Conservation (phyloP, 805 yeast genomes). For the Starmerella cellae region DNA sequence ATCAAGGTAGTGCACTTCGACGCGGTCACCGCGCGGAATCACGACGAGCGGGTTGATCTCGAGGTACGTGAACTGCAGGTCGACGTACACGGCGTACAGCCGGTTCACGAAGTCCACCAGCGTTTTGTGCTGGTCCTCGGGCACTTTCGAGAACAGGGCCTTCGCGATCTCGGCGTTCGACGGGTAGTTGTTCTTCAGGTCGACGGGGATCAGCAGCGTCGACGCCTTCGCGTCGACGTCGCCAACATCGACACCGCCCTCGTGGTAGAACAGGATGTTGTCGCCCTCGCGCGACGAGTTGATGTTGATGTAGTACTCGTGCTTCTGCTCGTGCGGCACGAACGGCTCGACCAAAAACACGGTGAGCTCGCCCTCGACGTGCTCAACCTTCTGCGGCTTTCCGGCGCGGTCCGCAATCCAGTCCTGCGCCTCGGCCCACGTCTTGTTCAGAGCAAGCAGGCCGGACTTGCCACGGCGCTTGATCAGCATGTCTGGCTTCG, state of each 20-base stretch:
- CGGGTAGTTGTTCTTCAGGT: conserved; percentile 31
- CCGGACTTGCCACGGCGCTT: conserved; percentile 37
- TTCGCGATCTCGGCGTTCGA: conserved; percentile 27
- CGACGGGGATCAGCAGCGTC: conserved; percentile 33
- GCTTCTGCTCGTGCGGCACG: conserved; percentile 35
- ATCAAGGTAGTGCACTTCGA: conserved; percentile 35
- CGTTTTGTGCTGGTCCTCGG: conserved; percentile 31
- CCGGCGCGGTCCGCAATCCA: conserved; percentile 36
- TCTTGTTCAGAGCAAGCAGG: conserved; percentile 32
- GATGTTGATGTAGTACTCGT: conserved; percentile 37
- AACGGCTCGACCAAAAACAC: conserved; percentile 37
- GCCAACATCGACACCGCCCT: conserved; percentile 38
- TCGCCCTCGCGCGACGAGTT: conserved; percentile 38
- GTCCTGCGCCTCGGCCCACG: conserved; percentile 34
- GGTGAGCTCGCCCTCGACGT: conserved; percentile 30
- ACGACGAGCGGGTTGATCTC: conserved; percentile 38
- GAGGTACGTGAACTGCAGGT: conserved; percentile 35
- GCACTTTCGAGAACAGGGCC: conserved; percentile 30
- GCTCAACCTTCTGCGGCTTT: conserved; percentile 31
- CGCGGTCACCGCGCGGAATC: conserved; percentile 30
- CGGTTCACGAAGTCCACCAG: conserved; percentile 35
- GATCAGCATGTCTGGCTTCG: conserved; percentile 37
- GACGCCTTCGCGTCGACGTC: conserved; percentile 37
- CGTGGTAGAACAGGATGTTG: conserved; percentile 37
- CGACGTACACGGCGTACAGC: conserved; percentile 36